These are phyloP conservation scores for Colletotrichum cereale DNA, from an alignment of 2,329 filamentous ascomycete genomes.

Conservation along the genomic window DNA sequence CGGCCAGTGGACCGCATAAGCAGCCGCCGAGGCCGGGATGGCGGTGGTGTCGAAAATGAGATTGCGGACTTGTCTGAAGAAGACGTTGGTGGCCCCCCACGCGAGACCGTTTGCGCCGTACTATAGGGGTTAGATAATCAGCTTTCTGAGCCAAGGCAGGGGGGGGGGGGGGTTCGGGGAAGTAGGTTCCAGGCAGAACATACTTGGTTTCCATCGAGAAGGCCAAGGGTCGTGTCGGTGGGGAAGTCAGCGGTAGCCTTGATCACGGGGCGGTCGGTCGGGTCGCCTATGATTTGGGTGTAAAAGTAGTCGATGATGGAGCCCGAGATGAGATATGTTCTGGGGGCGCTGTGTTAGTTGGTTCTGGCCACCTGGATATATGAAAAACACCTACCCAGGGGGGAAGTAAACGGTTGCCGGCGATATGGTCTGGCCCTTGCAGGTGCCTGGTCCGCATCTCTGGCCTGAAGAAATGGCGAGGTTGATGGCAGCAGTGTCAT, in stretches of 20 bases:
- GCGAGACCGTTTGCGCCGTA: conserved; percentile 58
- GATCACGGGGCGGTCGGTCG: conserved; percentile 67
- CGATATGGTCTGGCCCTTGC: conserved; percentile 54
- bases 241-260: conserved; percentile 65
- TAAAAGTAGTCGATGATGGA: conserved; percentile 84
- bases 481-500: conserved; percentile 54
- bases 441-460: conserved; percentile 54
- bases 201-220: conserved; percentile 59
- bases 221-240: conserved; percentile 51
- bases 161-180: background rate
- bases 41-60: conserved; percentile 67
- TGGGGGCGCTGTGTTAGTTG: conserved; percentile 19
- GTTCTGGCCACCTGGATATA: background rate
- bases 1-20: conserved; percentile 75
- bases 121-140: background rate
- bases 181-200: background rate
- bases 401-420: conserved; percentile 55
- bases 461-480: conserved; percentile 53
- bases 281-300: conserved; percentile 82
- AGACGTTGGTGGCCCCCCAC: conserved; percentile 69
- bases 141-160: background rate
- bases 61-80: conserved; percentile 70
- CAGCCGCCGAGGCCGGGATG: conserved; percentile 58
- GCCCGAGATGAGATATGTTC: conserved; percentile 77
- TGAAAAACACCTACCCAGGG: conserved; percentile 46